Percentiles rank a stretch among this genome's conserved stretches.
phyloP scores from a whole-genome alignment of 106 monocot genomes.

The Apostasia ramifera region DNA sequence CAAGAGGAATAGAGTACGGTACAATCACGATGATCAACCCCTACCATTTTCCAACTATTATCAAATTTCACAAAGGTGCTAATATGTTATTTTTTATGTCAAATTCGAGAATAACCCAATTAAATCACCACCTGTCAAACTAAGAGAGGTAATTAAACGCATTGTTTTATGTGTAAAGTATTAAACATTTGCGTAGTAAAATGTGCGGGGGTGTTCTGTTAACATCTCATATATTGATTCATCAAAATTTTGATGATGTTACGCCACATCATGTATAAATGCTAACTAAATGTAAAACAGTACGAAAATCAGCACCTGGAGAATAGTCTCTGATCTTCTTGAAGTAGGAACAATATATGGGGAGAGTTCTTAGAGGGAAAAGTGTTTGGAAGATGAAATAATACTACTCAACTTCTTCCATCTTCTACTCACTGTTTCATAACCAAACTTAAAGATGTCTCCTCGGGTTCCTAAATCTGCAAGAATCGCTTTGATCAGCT shows the following conservation, averaged over 20 bases:
- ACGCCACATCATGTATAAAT: too few relatives aligned
- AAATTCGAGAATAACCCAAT: neutral
- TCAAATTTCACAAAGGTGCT: neutral
- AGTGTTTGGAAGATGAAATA: constrained; percentile 42
- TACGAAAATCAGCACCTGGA: constrained; percentile 24
- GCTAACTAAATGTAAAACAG: too few relatives aligned
- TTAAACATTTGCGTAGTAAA: too few relatives aligned
- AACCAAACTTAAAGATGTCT: constrained; percentile 63
- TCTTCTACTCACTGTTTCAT: constrained; percentile 24
- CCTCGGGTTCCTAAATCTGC: constrained; percentile 20
- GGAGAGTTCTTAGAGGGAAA: constrained; percentile 58
- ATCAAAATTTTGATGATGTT: too few relatives aligned
- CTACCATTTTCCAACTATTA: too few relatives aligned
- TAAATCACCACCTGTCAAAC: neutral
- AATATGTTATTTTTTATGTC: neutral
- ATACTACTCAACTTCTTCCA: constrained; percentile 47
- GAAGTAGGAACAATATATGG: constrained; percentile 70
- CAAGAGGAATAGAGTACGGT: too few relatives aligned
- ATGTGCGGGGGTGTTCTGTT: too few relatives aligned
- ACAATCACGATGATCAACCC: too few relatives aligned
- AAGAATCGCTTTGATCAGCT: constrained; percentile 51
- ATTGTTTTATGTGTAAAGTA: too few relatives aligned
- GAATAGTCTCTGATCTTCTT: constrained; percentile 38
- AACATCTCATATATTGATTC: too few relatives aligned
- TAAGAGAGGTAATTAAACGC: too few relatives aligned